phyloP scores from a whole-genome alignment of 768 basidiomycete genomes.

The Amanita jacksonii region DNA sequence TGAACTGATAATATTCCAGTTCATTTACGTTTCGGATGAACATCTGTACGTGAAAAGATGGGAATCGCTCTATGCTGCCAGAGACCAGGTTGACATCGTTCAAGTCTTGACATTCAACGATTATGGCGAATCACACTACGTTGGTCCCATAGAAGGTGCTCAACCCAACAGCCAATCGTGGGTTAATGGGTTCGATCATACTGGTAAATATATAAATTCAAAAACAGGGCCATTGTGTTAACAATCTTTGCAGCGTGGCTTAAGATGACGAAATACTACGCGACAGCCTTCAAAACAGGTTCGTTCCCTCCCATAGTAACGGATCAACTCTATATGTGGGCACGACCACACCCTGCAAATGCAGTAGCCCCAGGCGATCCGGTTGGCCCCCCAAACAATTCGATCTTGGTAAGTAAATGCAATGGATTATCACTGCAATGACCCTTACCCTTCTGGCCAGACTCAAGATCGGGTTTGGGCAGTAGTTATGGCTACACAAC shows the following conservation, averaged over 20 bases:
- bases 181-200: conserved; percentile 59
- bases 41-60: conserved; percentile 60
- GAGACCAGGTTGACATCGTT: conserved; percentile 49
- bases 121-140: conserved; percentile 70
- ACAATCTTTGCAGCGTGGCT: conserved; percentile 42
- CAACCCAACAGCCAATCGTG: conserved; percentile 66
- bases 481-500: conserved; percentile 49
- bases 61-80: conserved; percentile 51
- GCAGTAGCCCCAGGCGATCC: conserved; percentile 43
- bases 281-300: conserved; percentile 65
- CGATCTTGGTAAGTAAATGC: conserved; percentile 38
- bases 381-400: conserved; percentile 46
- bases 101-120: conserved; percentile 67
- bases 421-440: conserved; percentile 5
- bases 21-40: conserved; percentile 57
- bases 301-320: conserved; percentile 43
- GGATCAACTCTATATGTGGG: conserved; percentile 62
- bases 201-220: conserved; percentile 21
- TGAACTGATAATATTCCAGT: conserved; percentile 25
- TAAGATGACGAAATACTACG: conserved; percentile 54
- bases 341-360: conserved; percentile 42
- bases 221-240: conserved; percentile 3
- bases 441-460: conserved; percentile 22
- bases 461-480: conserved; percentile 60
- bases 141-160: conserved; percentile 66